Base-by-base conservation (phyloP, 2,329 filamentous ascomycete species). In the Hypoxylon sp. region DNA sequence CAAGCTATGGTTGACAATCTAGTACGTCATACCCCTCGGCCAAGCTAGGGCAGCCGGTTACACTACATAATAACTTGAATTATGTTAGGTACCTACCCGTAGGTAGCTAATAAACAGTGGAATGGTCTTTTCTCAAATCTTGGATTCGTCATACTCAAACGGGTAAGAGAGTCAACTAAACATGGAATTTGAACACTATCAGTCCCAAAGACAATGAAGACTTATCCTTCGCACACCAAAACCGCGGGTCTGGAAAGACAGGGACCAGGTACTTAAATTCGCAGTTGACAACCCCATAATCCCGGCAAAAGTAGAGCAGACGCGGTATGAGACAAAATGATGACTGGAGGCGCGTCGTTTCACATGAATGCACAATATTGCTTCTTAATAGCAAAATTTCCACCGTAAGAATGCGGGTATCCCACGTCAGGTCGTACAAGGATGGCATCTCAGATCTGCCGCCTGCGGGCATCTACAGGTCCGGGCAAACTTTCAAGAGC, bases 1-100 rank as follows among this genome's bases (percentile, higher is more conserved):
- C 17, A 23, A 38, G 46, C 55, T 59, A n/a, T 23, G 38, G 50
- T 60, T 30, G 25, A 43, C 32, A 61, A 59, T 70, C 55, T 57
- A 68, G 38, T 70, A 64, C 68, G 68, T 70, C 68, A 70, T 70
- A 63, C 34, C 45, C 57, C 30, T 59, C 51, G 46, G 48, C 10
- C 41, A 60, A 52, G 21, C 49, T n/a, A n/a, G n/a, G n/a, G 36
- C 60, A 7, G 52, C 28, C 49, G 25, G 30, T 23, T 52, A 38
- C 19, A 28, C 50, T 25, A 55, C 11, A 23, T 30, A 50, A n/a
- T 10, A 51, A 49, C 36, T 41, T 57, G 36, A 36, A 61, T 61
- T 59, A n/a, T n/a, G n/a, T n/a, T n/a, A n/a, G n/a, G n/a, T n/a
- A n/a, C n/a, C n/a, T n/a, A n/a, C n/a, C n/a, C n/a, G n/a, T n/a